These are phyloP conservation scores for Penicillium macrosclerotiorum DNA, from an alignment of 495 filamentous ascomycete species.

Conservation along the genomic window DNA sequence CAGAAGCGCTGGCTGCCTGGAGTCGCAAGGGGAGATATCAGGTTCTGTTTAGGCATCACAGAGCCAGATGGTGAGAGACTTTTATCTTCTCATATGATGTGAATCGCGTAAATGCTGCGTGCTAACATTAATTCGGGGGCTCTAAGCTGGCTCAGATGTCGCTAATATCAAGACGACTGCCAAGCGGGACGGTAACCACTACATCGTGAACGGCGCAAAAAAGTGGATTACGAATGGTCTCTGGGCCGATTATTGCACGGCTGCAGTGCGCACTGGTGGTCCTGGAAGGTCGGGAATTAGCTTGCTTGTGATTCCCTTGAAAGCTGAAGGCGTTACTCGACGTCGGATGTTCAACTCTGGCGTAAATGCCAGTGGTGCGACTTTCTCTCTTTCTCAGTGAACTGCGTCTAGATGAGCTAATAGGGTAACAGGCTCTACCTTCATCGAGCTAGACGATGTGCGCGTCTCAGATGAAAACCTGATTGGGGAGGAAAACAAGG, in stretches of 20 bases:
- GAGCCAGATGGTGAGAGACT: conserved; percentile 52
- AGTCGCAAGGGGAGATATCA: conserved; percentile 45
- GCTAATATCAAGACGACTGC: conserved; percentile 53
- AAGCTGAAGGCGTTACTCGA: conserved; percentile 48
- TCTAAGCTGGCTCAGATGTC: conserved; percentile 50
- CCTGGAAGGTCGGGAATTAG: conserved; percentile 47
- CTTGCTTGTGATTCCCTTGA: conserved; percentile 51
- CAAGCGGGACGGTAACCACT: conserved; percentile 40
- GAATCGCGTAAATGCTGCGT: neutral
- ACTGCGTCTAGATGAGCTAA: too few species aligned
- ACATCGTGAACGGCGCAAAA: conserved; percentile 55
- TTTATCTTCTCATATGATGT: too few species aligned
- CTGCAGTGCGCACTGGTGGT: conserved; percentile 54
- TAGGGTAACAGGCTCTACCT: conserved; percentile 36
- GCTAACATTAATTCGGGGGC: neutral
- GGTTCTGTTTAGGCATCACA: conserved; percentile 56
- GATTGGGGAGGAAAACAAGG: conserved; percentile 46
- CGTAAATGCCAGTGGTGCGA: conserved; percentile 39
- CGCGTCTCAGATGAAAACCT: conserved; percentile 42
- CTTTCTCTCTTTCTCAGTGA: neutral
- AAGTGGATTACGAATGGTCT: conserved; percentile 59
- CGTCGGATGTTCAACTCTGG: conserved; percentile 81
- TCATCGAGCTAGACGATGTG: conserved; percentile 49
- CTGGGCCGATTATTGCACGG: conserved; percentile 54
- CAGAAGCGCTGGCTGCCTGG: conserved; percentile 48